These are phyloP conservation scores for Alliaria petiolata DNA, from an alignment of 345 rosid species.

Conservation along the genomic window DNA sequence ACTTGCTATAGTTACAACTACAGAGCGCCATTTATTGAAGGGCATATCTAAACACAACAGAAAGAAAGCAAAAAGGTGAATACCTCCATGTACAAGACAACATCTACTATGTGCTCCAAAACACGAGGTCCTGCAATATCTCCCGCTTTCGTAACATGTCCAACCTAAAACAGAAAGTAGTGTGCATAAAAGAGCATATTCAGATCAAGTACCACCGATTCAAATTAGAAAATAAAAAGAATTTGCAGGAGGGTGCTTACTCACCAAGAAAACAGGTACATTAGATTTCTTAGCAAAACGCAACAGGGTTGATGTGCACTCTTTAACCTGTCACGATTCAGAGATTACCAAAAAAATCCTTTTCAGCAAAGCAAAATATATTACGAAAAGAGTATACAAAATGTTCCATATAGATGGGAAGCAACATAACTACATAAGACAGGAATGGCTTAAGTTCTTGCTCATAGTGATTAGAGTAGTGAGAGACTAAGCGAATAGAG, in stretches of 20 bases:
- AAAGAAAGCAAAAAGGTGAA: too few species aligned
- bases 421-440: constrained; percentile 9
- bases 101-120: constrained; percentile 98
- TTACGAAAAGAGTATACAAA: not conserved
- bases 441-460: not conserved
- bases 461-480: not conserved
- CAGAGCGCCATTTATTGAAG: not conserved
- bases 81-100: constrained; percentile 91
- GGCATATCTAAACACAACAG: constrained; percentile 4
- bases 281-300: constrained; percentile 86
- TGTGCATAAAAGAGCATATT: not conserved
- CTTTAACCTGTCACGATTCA: constrained; percentile 65
- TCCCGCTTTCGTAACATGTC: constrained; percentile 90
- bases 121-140: constrained; percentile 98
- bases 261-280: constrained; percentile 85
- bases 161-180: constrained; percentile 49
- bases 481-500: not conserved
- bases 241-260: constrained; percentile 23
- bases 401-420: not conserved
- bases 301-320: constrained; percentile 80
- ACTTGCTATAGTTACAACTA: not conserved
- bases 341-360: not conserved
- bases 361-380: not conserved
- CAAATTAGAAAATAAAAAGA: not conserved
- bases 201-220: not conserved